Conservation (phyloP, 179 eudicot species). For the Silene noctiflora region DNA sequence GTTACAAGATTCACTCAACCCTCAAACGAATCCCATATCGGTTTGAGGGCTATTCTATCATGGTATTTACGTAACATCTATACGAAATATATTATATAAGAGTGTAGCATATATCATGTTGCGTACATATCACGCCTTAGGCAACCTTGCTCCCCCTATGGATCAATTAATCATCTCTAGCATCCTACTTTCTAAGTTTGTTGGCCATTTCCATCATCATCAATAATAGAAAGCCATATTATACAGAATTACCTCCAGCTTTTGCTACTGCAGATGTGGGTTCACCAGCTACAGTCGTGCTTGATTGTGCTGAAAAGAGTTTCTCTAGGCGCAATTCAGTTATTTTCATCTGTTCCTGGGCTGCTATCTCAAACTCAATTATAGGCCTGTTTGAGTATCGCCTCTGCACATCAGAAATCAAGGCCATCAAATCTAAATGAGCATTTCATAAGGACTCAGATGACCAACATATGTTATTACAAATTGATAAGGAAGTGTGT, state of each 20-base stretch:
- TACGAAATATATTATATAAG: too few relatives aligned
- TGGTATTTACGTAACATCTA: not conserved
- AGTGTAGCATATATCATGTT: not conserved
- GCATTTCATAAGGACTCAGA: not conserved
- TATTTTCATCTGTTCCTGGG: slow-evolving; percentile 89
- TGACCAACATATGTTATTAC: not conserved
- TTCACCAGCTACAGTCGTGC: slow-evolving; percentile 27
- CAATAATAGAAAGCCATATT: slow-evolving; percentile 6
- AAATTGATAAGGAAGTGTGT: not conserved
- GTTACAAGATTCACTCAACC: not conserved
- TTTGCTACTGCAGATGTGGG: slow-evolving; percentile 39
- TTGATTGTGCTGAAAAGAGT: slow-evolving; percentile 50
- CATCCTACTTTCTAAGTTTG: not conserved
- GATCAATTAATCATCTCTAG: not conserved
- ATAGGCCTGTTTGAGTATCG: slow-evolving; percentile 84
- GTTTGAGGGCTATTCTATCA: not conserved
- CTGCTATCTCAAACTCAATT: slow-evolving; percentile 84
- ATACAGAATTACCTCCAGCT: slow-evolving; percentile 58
- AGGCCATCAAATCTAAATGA: slow-evolving; percentile 11
- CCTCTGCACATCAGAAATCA: slow-evolving; percentile 40
- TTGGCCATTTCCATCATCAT: not conserved
- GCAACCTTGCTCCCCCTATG: not conserved
- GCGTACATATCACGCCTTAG: not conserved
- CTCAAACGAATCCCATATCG: not conserved
- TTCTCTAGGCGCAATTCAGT: slow-evolving; percentile 81